Percentiles rank a stretch among this genome's conserved stretches.
phyloP scores from a whole-genome alignment of 805 yeast species.

The Sugiyamaella floridensis region DNA sequence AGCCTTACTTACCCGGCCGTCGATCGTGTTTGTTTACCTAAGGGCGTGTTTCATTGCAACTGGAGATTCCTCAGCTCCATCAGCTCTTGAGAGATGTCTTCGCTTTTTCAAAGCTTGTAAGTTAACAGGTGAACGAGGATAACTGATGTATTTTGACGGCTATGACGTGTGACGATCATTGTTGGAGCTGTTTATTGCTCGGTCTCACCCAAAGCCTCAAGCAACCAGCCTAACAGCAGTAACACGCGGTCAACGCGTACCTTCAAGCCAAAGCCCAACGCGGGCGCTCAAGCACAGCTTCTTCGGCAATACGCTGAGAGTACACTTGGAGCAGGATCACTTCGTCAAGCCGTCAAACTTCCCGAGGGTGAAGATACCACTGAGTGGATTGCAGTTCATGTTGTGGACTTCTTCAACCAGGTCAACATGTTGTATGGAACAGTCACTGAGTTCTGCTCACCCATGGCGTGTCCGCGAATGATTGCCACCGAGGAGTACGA shows the following conservation, averaged over 20 bases:
- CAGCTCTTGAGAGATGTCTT: not conserved
- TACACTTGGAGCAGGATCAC: conserved; percentile 85
- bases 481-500: conserved; percentile 96
- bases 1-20: not conserved
- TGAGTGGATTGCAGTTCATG: conserved; percentile 96
- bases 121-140: not conserved
- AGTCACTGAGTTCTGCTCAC: conserved; percentile 93
- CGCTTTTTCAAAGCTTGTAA: conserved; percentile 2
- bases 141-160: no score
- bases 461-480: conserved; percentile 92
- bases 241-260: conserved; percentile 30
- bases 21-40: conserved; percentile 1
- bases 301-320: conserved; percentile 86
- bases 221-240: not conserved
- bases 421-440: conserved; percentile 95
- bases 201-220: no score
- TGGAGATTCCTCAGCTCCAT: not conserved
- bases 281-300: conserved; percentile 29
- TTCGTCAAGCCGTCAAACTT: conserved; percentile 85
- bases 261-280: conserved; percentile 29
- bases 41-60: not conserved
- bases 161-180: no score
- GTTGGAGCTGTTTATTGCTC: no score
- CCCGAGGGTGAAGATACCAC: conserved; percentile 88
- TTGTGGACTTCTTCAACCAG: conserved; percentile 95